These are phyloP conservation scores for Aspergillus viridinutans DNA, from an alignment of 2,329 filamentous ascomycete species.

Conservation along the genomic window DNA sequence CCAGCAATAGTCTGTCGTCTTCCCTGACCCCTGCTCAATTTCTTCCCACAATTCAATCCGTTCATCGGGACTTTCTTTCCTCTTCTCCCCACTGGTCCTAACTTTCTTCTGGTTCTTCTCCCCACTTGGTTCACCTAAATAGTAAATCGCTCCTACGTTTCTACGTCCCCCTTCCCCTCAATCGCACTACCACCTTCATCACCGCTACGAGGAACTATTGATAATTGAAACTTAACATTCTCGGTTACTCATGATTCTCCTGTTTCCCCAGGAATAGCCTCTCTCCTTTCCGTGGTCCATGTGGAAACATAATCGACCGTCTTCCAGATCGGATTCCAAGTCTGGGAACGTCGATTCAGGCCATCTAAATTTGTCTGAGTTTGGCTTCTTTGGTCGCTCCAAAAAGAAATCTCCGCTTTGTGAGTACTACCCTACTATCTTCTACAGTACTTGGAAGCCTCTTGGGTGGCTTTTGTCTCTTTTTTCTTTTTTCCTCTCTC, in stretches of 20 bases:
- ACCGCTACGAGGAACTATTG: not conserved
- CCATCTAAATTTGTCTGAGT: constrained; percentile 27
- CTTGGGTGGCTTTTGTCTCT: constrained; percentile 9
- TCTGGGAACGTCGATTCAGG: constrained; percentile 32
- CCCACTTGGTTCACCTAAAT: constrained; percentile 5
- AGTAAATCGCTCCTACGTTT: not conserved
- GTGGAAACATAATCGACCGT: constrained; percentile 39
- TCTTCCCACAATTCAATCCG: not conserved
- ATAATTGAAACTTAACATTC: constrained; percentile 8
- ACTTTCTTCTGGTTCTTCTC: constrained; percentile 1
- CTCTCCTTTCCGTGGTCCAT: constrained; percentile 24
- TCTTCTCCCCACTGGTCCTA: not conserved
- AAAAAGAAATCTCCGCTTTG: constrained; percentile 32
- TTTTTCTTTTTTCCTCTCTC: not conserved
- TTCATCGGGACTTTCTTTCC: constrained; percentile 7
- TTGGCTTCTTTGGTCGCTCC: constrained; percentile 34
- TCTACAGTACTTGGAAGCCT: constrained; percentile 13
- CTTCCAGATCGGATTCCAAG: constrained; percentile 37
- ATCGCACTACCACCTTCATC: not conserved
- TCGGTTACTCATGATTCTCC: constrained; percentile 8
- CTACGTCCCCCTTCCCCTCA: not conserved
- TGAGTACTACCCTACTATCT: constrained; percentile 22
- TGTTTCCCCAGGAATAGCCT: constrained; percentile 10
- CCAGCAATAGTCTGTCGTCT: not conserved
- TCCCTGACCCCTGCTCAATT: constrained; percentile 3